Evolutionary conservation across 805 yeast genomes (phyloP), one percentile per base, ranked within the genome.

Genomic region (Kodamaea kaohsiungensis): DNA sequence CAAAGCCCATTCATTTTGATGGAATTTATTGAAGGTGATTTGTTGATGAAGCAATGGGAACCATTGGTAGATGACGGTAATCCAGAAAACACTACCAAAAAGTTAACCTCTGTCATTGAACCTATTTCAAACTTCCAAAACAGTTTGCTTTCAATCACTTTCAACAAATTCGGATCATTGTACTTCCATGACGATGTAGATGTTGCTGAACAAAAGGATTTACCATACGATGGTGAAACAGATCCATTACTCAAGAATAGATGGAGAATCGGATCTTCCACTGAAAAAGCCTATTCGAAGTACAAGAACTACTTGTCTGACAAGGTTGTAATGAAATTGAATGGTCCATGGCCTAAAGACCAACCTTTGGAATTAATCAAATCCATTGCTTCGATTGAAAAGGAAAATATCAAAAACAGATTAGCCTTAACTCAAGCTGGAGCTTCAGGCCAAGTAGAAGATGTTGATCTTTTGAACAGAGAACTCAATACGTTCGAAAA

Each of bases 221-320:
- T 75, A 13, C 76, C 80, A 2, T 89, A 87, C 61, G 85, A 81
- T 3, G 89, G 85, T 12, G 96, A 90, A 69, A 71, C 78, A 15
- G 73, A 83, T 49, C 71, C 77, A 7, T 72, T 69, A 37, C 71
- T 89, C 47, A 73, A 75, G 51, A 79, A 82, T 57, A 83, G 96
- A 73, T 92, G 96, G 96, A 80, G 87, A 66, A 84, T 93, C 60
- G 98, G 99, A 6, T 95, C 96, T n/a, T 82, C 89, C 19, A 85
- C 84, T 30, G 98, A 93, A 69, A 81, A 88, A 60, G 80, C 84
- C 12, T 89, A 85, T 67, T 86, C 91, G 81, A 88, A 87, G 68
- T 81, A 85, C 59, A 86, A 86, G 66, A 71, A 71, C 40, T 72
- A 77, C 45, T 68, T 89, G 61, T 74, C 79, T n/a, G 77, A 78